These are phyloP conservation scores for Pyrenula massariospora DNA, from an alignment of 495 filamentous ascomycete species.

Conservation along the genomic window DNA sequence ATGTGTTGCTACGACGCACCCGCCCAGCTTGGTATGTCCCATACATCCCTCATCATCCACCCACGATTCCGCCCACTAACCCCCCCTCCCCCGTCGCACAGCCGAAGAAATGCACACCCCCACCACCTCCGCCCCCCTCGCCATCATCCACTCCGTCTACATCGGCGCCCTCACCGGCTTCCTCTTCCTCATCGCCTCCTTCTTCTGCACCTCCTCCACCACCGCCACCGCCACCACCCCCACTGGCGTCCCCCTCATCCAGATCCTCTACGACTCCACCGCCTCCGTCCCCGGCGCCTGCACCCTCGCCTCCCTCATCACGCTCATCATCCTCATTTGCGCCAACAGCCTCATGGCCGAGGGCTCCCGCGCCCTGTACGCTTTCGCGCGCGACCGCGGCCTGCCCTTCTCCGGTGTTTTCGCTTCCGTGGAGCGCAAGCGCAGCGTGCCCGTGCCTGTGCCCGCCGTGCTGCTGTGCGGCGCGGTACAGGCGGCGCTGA, in stretches of 20 bases:
- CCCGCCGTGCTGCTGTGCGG: slow-evolving; percentile 36
- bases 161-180: slow-evolving; percentile 39
- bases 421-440: slow-evolving; percentile 25
- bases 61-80: no score
- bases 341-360: slow-evolving; percentile 32
- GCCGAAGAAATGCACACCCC: slow-evolving; percentile 39
- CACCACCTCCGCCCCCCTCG: slow-evolving; percentile 37
- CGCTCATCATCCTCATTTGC: slow-evolving; percentile 27
- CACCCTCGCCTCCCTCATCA: slow-evolving; percentile 25
- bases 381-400: slow-evolving; percentile 36
- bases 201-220: slow-evolving; percentile 39
- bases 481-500: slow-evolving; percentile 40
- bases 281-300: slow-evolving; percentile 26
- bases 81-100: slow-evolving; percentile 33
- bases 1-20: slow-evolving; percentile 37
- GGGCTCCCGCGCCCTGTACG: slow-evolving; percentile 30
- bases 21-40: no score
- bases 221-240: slow-evolving; percentile 19
- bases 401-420: slow-evolving; percentile 32
- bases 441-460: slow-evolving; percentile 37
- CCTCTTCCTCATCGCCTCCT: slow-evolving; percentile 32
- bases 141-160: slow-evolving; percentile 42
- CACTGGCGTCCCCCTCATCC: slow-evolving; percentile 36
- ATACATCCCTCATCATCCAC: no score
- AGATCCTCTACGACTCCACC: slow-evolving; percentile 37